Evolutionary conservation across 441 rosid genomes (phyloP), one percentile per base, ranked within the genome.

Genomic region (Eruca vesicaria): DNA sequence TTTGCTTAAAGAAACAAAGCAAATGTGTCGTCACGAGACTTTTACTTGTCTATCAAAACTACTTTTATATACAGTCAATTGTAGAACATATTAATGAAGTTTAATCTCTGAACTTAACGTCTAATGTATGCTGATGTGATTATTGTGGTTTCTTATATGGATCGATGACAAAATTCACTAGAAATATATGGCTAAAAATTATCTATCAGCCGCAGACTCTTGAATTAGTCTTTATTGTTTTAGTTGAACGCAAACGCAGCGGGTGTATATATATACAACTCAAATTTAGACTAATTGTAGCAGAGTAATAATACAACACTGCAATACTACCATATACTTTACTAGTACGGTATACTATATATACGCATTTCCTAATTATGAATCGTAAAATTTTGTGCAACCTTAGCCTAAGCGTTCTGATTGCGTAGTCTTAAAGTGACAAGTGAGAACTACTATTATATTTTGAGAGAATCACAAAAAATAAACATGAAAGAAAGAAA

Each of bases 1-100:
- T 57, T 57, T 66, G 50, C 28, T 11, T 16, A 20, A 20, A 65
- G 16, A 26, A 67, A 74, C 68, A 59, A 74, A 29, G 52, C 73
- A 74, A 21, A 14, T 32, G 35, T 32, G 60, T 66, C 63, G 31
- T 23, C 1, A 23, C 18, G 33, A 57, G 33, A 41, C 38, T 66
- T 57, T 43, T 26, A 65, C 50, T 48, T 67, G 72, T 66, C 61
- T 45, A 15, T 58, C 35, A 43, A 57, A 50, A 20, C 35, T 29
- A 16, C 5, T 12, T 72, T 55, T 28, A 20, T 35, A 56, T 28
- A 38, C 35, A 28, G 18, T 65, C 26, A 14, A 38, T 11, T 71
- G 23, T 10, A 32, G 21, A 60, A 52, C 5, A 14, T 43, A 4
- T 57, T 14, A 45, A 45, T 7, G 62, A 48, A 14, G 23, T 48